Evolutionary conservation across 768 basidiomycete genomes (phyloP).

Genomic region (Exsudoporus frostii): DNA sequence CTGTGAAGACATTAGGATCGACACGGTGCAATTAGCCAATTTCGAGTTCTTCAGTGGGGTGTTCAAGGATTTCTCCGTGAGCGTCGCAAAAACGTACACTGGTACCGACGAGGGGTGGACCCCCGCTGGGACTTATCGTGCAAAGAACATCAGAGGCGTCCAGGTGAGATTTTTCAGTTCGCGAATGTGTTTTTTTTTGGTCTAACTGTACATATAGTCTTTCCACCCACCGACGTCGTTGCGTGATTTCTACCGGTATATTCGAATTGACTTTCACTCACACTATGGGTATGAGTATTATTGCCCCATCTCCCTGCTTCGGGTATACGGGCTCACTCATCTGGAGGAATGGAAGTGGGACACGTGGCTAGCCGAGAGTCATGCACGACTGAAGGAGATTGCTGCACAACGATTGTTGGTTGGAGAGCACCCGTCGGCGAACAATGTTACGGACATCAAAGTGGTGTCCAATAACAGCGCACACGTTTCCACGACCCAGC

Average conservation of each 20-base stretch:
- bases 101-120: conserved; percentile 63
- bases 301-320: conserved; percentile 88
- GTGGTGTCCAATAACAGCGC: not conserved
- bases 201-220: conserved; percentile 40
- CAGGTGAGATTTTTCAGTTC: conserved; percentile 55
- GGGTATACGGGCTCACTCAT: conserved; percentile 94
- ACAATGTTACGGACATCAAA: not conserved
- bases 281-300: conserved; percentile 96
- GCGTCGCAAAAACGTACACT: conserved; percentile 79
- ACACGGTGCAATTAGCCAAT: conserved; percentile 93
- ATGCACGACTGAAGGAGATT: conserved; percentile 40
- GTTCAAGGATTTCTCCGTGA: conserved; percentile 87
- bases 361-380: conserved; percentile 71
- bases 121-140: conserved; percentile 71
- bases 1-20: conserved; percentile 96
- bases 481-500: conserved; percentile 5
- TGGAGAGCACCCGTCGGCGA: conserved; percentile 20
- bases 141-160: conserved; percentile 88
- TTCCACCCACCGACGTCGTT: conserved; percentile 75
- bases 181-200: not conserved
- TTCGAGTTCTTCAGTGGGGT: conserved; percentile 98
- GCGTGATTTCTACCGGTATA: conserved; percentile 86
- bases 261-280: conserved; percentile 90
- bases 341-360: conserved; percentile 97
- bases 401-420: conserved; percentile 11